phyloP scores from a whole-genome alignment of 2,329 filamentous ascomycete species.

The Madurella mycetomatis region DNA sequence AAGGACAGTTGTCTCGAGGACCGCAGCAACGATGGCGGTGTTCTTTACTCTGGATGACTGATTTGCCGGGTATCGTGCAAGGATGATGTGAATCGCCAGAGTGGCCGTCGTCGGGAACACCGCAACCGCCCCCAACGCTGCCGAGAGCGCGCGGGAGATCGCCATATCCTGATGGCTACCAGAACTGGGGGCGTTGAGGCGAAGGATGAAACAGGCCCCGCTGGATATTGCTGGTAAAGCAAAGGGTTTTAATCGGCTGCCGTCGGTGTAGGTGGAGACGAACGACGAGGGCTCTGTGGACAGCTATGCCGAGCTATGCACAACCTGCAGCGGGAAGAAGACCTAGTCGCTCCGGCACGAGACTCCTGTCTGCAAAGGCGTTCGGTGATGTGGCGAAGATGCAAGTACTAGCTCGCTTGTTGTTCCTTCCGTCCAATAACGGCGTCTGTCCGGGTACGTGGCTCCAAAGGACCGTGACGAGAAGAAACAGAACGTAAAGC shows the following conservation, averaged over 20 bases:
- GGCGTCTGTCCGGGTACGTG: too few relatives aligned
- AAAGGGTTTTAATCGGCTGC: background rate
- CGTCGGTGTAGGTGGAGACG: background rate
- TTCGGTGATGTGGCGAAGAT: background rate
- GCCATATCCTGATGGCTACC: conserved; percentile 29
- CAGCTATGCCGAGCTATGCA: background rate
- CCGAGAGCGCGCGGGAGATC: conserved; percentile 33
- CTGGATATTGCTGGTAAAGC: background rate
- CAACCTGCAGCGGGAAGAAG: background rate
- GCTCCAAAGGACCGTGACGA: too few relatives aligned
- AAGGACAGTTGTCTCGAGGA: conserved; percentile 37
- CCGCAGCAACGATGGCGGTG: conserved; percentile 37
- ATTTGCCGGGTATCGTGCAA: conserved; percentile 33
- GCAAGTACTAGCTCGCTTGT: background rate
- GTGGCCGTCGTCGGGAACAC: conserved; percentile 37
- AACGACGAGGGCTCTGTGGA: background rate
- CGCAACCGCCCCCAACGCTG: conserved; percentile 35
- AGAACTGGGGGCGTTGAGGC: conserved; percentile 6
- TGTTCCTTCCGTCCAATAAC: background rate
- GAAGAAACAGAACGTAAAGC: background rate
- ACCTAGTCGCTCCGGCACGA: background rate
- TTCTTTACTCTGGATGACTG: conserved; percentile 31
- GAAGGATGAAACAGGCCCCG: conserved; percentile 1
- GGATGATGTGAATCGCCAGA: conserved; percentile 38
- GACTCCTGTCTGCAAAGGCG: background rate